phyloP scores from a whole-genome alignment of 331 rosid species.

The Cydonia oblonga region DNA sequence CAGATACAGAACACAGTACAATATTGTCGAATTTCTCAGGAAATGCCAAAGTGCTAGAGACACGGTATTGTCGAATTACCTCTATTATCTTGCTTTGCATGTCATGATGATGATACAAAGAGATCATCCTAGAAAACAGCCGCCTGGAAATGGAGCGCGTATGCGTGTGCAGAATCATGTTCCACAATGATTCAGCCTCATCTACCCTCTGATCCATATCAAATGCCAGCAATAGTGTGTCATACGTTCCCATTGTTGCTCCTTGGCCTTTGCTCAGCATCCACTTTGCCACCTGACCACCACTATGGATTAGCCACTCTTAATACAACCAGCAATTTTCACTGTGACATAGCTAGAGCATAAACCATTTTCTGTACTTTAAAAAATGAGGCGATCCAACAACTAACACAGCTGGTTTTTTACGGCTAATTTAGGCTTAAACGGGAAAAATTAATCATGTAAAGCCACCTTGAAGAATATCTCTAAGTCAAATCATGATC shows the following conservation, averaged over 20 bases:
- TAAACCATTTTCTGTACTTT: too few species aligned
- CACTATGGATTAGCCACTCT: constrained; percentile 6
- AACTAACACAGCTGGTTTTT: not conserved
- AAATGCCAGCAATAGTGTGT: constrained; percentile 81
- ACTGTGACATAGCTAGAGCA: not conserved
- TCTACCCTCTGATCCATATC: constrained; percentile 75
- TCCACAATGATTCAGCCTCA: constrained; percentile 96
- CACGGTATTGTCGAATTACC: constrained; percentile 23
- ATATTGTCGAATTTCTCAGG: not conserved
- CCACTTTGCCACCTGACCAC: constrained; percentile 83
- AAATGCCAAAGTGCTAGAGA: not conserved
- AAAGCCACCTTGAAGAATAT: not conserved
- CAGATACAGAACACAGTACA: not conserved
- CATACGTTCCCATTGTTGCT: constrained; percentile 83
- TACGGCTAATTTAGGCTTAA: not conserved
- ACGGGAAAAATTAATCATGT: not conserved
- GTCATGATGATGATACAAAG: constrained; percentile 67
- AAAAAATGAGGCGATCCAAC: not conserved
- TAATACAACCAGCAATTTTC: not conserved
- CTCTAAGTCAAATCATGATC: not conserved
- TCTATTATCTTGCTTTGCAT: constrained; percentile 53
- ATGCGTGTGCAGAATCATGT: constrained; percentile 70
- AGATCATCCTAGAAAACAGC: constrained; percentile 79
- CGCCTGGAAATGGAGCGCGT: constrained; percentile 71
- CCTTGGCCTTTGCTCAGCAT: constrained; percentile 97